These are phyloP conservation scores for Myxozyma monticola DNA, from an alignment of 805 yeast species.

Conservation along the genomic window DNA sequence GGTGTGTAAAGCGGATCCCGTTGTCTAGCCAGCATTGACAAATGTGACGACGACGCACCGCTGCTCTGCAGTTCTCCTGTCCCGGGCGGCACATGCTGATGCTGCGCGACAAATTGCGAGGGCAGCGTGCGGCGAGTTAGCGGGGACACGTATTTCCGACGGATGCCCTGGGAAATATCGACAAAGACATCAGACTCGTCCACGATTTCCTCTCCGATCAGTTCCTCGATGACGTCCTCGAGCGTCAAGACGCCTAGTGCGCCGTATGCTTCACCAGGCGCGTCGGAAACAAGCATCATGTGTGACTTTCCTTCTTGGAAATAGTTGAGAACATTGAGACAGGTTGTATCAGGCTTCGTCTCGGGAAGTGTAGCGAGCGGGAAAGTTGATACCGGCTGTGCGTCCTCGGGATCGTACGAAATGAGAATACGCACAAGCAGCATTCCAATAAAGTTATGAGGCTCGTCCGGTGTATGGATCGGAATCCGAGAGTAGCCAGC, in stretches of 20 bases:
- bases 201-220: conserved; percentile 95
- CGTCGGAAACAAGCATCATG: conserved; percentile 87
- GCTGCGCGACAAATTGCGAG: conserved; percentile 25
- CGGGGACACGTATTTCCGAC: conserved; percentile 48
- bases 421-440: conserved; percentile 85
- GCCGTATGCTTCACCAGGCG: conserved; percentile 76
- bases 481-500: conserved; percentile 96
- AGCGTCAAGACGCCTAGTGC: conserved; percentile 89
- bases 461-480: conserved; percentile 85
- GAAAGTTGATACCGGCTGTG: conserved; percentile 85
- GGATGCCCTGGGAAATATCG: conserved; percentile 85
- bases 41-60: conserved; percentile 6
- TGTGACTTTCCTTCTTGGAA: conserved; percentile 98
- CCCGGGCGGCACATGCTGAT: conserved; percentile 7
- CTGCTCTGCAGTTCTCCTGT: conserved; percentile 5
- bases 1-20: conserved; percentile 6
- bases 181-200: conserved; percentile 94
- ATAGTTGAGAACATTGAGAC: conserved; percentile 88
- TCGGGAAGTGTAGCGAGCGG: conserved; percentile 96
- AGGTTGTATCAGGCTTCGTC: conserved; percentile 86
- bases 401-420: conserved; percentile 96
- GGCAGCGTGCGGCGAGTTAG: conserved; percentile 32
- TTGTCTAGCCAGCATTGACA: conserved; percentile 7
- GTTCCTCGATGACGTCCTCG: conserved; percentile 97
- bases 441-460: conserved; percentile 92